phyloP scores from a whole-genome alignment of 2,329 filamentous ascomycete genomes.

The Calonectria henricotiae region DNA sequence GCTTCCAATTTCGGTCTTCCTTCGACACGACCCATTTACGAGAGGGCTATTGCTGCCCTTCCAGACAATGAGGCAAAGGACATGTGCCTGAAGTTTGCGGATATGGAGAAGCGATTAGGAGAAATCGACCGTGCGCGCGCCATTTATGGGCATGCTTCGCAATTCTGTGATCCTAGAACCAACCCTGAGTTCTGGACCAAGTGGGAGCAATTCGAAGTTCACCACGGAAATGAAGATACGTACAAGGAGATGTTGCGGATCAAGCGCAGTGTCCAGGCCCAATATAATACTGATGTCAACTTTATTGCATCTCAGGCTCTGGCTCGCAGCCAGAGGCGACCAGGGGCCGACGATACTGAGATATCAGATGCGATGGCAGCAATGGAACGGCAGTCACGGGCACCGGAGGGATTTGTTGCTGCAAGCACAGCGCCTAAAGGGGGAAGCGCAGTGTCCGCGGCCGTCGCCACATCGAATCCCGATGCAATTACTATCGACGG shows the following conservation, averaged over 20 bases:
- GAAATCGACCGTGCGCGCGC: conserved; percentile 96
- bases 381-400: conserved; percentile 89
- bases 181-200: conserved; percentile 94
- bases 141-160: conserved; percentile 96
- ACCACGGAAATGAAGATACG: conserved; percentile 98
- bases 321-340: conserved; percentile 82
- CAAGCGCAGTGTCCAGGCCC: conserved; percentile 96
- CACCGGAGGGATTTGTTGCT: conserved; percentile 92
- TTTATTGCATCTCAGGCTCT: conserved; percentile 98
- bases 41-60: conserved; percentile 93
- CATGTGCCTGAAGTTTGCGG: conserved; percentile 99
- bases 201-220: conserved; percentile 97
- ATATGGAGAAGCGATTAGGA: conserved; percentile 93
- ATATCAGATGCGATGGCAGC: conserved; percentile 89
- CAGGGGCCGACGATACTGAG: conserved; percentile 63
- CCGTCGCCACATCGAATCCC: conserved; percentile 77
- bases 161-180: conserved; percentile 96
- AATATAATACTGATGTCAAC: conserved; percentile 99
- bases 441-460: conserved; percentile 58
- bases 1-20: conserved; percentile 98
- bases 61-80: conserved; percentile 94
- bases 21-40: conserved; percentile 95
- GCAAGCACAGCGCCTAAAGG: conserved; percentile 83
- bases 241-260: conserved; percentile 99
- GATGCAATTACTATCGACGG: conserved; percentile 89